These are phyloP conservation scores for Aschersonia sp. DNA, from an alignment of 2,329 filamentous ascomycete species.

Conservation along the genomic window DNA sequence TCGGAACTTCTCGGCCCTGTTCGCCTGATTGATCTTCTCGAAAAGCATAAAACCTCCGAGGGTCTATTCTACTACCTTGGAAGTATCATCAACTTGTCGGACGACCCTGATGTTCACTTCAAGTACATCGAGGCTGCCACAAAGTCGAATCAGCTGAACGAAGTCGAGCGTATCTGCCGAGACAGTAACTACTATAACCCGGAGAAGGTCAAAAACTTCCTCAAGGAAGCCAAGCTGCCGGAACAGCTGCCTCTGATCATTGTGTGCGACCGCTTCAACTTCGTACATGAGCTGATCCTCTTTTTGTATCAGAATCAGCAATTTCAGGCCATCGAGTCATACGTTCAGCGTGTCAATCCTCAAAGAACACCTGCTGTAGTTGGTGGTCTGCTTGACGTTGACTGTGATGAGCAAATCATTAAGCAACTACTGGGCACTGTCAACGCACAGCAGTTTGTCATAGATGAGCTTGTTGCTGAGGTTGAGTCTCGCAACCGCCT, in stretches of 20 bases:
- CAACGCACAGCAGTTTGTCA: conserved; percentile 71
- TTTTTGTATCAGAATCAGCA: conserved; percentile 99
- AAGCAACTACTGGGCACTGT: conserved; percentile 81
- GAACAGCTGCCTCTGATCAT: conserved; percentile 96
- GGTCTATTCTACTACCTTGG: conserved; percentile 97
- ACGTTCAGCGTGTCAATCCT: conserved; percentile 94
- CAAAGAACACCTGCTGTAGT: conserved; percentile 82
- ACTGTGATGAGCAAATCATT: conserved; percentile 94
- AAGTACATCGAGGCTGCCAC: conserved; percentile 99
- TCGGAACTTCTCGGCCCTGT: conserved; percentile 86
- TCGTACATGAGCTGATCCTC: conserved; percentile 90
- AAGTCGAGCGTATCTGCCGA: conserved; percentile 93
- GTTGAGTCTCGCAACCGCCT: conserved; percentile 94
- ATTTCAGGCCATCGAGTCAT: conserved; percentile 96
- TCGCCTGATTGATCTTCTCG: conserved; percentile 80
- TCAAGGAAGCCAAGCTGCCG: conserved; percentile 85
- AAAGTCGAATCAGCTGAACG: conserved; percentile 81
- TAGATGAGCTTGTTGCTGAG: conserved; percentile 84
- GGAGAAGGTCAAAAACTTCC: conserved; percentile 97
- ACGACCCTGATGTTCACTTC: conserved; percentile 93
- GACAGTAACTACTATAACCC: conserved; percentile 84
- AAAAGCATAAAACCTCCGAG: conserved; percentile 95
- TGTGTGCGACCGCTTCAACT: conserved; percentile 98
- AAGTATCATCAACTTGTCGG: conserved; percentile 92
- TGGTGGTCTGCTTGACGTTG: conserved; percentile 85